Conservation (phyloP, 2,329 filamentous ascomycete species). For the Hymenoscyphus scutula region DNA sequence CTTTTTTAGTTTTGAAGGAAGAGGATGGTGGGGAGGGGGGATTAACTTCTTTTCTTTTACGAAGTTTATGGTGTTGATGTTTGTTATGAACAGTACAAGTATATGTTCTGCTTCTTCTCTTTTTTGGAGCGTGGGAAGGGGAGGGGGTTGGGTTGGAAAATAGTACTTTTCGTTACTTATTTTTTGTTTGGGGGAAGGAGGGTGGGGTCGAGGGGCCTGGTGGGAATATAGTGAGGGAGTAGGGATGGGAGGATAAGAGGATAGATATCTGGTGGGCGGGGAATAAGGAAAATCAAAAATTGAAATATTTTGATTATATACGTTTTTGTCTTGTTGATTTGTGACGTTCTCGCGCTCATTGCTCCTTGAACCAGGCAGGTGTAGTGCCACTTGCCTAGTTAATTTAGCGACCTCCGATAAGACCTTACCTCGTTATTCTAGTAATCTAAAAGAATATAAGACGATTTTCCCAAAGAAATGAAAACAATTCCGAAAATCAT, state of each 20-base stretch:
- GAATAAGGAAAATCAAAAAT: no score
- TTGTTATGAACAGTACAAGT: slow-evolving; percentile 5
- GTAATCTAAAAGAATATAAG: no score
- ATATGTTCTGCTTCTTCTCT: slow-evolving; percentile 8
- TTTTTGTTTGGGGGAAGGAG: background rate
- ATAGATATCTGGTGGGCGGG: background rate
- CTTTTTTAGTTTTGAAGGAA: background rate
- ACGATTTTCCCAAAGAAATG: no score
- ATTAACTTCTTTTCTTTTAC: slow-evolving; percentile 12
- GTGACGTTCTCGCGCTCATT: no score
- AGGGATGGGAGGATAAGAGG: background rate
- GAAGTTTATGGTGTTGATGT: slow-evolving; percentile 15
- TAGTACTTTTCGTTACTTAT: background rate
- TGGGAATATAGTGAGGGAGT: background rate
- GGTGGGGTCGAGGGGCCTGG: background rate
- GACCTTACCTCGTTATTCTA: no score
- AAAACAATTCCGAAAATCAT: no score
- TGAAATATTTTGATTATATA: background rate
- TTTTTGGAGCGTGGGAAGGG: no score
- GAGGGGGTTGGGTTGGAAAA: no score
- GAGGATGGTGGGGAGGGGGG: background rate
- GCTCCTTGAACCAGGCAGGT: no score
- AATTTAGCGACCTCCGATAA: no score
- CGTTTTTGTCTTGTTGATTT: no score
- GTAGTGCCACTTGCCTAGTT: no score